Conservation (phyloP, 306 rosid genomes). For the apple (Malus domestica) region DNA sequence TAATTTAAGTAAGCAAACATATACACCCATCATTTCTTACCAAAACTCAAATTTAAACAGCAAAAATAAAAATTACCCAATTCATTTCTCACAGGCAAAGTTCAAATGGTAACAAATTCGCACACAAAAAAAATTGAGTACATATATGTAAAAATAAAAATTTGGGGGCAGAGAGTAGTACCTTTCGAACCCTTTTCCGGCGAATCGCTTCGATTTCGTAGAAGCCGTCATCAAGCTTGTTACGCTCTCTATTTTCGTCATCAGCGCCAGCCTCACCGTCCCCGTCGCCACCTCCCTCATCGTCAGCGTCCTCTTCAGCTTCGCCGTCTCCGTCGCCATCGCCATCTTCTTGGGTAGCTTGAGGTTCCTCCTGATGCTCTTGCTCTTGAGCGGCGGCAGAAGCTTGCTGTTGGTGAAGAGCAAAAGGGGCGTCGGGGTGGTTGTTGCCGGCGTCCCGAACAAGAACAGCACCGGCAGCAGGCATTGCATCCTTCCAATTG, state of each 20-base stretch:
- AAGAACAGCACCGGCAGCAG: not conserved
- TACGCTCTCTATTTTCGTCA: conserved; percentile 19
- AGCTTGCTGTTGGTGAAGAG: not conserved
- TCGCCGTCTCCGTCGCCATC: conserved; percentile 14
- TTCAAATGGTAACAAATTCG: not conserved
- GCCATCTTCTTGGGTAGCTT: not conserved
- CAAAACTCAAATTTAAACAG: not conserved
- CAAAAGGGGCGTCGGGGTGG: not conserved
- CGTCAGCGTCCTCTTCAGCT: conserved; percentile 22
- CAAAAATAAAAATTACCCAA: not conserved
- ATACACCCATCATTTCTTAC: not conserved
- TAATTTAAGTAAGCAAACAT: not conserved
- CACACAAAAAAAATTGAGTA: not conserved
- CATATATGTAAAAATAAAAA: not conserved
- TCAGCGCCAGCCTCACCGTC: conserved; percentile 29
- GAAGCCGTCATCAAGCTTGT: conserved; percentile 59
- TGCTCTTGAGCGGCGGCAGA: conserved; percentile 4
- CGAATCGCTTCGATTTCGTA: conserved; percentile 82
- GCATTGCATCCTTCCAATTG: conserved; percentile 10
- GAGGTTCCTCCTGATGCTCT: conserved; percentile 1
- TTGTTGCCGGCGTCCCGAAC: not conserved
- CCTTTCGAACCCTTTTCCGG: conserved; percentile 79
- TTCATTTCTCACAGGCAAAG: not conserved
- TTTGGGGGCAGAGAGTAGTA: conserved; percentile 3
- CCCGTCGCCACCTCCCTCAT: conserved; percentile 16